These are phyloP conservation scores for Oryza brachyantha DNA, from an alignment of 176 grass and related monocot genomes.

Conservation along the genomic window DNA sequence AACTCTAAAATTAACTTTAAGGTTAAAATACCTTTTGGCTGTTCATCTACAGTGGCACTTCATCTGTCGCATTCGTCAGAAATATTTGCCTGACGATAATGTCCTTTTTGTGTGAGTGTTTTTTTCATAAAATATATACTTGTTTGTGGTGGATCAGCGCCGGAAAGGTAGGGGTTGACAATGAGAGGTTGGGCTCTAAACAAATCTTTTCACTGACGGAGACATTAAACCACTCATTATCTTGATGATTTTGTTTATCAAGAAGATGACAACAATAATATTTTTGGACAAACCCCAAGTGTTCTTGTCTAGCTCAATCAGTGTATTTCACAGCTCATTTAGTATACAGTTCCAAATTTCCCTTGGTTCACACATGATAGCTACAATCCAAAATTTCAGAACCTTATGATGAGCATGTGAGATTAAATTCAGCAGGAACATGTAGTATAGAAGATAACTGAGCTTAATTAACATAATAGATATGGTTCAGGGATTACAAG, in stretches of 20 bases:
- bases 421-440: background rate
- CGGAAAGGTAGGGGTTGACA: constrained; percentile 34
- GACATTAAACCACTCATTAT: constrained; percentile 1
- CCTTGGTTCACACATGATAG: background rate
- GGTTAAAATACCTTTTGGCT: background rate
- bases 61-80: constrained; percentile 33
- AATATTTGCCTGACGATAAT: background rate
- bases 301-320: background rate
- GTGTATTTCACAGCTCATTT: background rate
- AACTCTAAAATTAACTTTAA: too few species aligned
- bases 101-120: background rate
- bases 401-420: background rate
- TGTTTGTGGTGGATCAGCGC: constrained; percentile 30
- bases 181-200: background rate
- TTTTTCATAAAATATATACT: background rate
- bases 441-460: background rate
- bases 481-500: constrained; percentile 29
- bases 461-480: constrained; percentile 34
- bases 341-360: background rate
- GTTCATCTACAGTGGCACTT: constrained; percentile 9
- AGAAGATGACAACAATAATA: background rate
- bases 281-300: background rate
- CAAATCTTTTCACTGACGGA: constrained; percentile 36
- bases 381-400: background rate
- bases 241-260: constrained; percentile 1